Percentiles rank a stretch among this genome's conserved stretches.
These are phyloP conservation scores for Syzygium syzygioides DNA, from an alignment of 441 rosid species.

Conservation along the genomic window DNA sequence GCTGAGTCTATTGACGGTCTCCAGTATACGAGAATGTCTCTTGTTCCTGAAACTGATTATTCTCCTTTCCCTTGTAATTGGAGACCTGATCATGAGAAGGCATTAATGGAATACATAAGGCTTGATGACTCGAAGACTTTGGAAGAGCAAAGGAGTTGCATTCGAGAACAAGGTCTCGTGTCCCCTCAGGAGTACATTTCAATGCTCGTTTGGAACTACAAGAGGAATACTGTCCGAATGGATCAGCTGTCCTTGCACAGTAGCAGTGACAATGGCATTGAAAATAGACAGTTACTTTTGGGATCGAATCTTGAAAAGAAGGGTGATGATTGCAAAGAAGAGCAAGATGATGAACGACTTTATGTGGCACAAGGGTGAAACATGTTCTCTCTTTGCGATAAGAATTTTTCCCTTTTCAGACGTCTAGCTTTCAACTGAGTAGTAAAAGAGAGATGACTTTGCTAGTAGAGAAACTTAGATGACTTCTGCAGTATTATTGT, in stretches of 20 bases:
- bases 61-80: constrained; percentile 82
- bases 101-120: constrained; percentile 61
- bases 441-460: background rate
- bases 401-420: background rate
- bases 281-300: constrained; percentile 32
- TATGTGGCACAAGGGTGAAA: constrained; percentile 51
- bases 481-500: background rate
- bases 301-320: constrained; percentile 24
- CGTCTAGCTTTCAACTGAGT: background rate
- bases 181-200: constrained; percentile 86
- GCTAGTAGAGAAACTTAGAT: too few species aligned
- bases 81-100: constrained; percentile 89
- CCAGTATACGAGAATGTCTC: constrained; percentile 89
- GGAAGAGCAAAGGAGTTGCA: constrained; percentile 62
- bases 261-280: constrained; percentile 11
- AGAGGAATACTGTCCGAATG: constrained; percentile 65
- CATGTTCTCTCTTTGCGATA: background rate
- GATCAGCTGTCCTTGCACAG: constrained; percentile 56
- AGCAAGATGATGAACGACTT: constrained; percentile 38
- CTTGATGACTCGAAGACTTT: constrained; percentile 73
- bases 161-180: constrained; percentile 74
- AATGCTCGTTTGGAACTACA: constrained; percentile 98
- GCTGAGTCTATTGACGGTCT: constrained; percentile 91
- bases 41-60: constrained; percentile 88
- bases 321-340: constrained; percentile 30